Evolutionary conservation across 306 rosid species (phyloP).

Genomic region (Cyclanthera cordifolia): DNA sequence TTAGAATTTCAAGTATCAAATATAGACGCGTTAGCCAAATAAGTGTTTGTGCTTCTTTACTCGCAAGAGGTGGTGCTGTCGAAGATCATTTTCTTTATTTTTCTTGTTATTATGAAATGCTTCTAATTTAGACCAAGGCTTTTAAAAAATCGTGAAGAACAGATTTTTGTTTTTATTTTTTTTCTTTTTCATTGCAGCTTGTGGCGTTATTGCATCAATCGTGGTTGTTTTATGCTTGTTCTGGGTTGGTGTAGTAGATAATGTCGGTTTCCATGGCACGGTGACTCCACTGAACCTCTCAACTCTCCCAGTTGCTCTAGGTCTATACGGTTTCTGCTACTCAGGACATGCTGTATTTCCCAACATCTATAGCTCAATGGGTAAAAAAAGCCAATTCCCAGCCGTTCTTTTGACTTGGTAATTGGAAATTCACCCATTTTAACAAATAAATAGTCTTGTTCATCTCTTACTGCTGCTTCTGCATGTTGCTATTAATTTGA

Average conservation of each 20-base stretch:
- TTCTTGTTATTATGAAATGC: neutral
- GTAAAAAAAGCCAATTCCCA: constrained; percentile 58
- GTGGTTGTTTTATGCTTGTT: constrained; percentile 62
- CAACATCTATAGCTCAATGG: constrained; percentile 86
- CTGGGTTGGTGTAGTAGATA: constrained; percentile 64
- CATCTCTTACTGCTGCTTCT: neutral
- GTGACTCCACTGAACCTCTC: constrained; percentile 67
- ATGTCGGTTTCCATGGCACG: constrained; percentile 51
- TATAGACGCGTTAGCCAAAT: neutral
- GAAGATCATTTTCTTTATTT: neutral
- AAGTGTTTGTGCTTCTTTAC: too few species aligned
- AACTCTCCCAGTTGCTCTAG: constrained; percentile 81
- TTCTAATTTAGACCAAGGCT: neutral
- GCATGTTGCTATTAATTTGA: neutral
- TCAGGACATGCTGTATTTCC: constrained; percentile 98
- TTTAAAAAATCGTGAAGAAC: neutral
- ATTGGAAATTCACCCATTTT: constrained; percentile 1
- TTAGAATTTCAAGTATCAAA: neutral
- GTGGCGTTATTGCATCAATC: constrained; percentile 83
- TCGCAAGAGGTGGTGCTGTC: too few species aligned
- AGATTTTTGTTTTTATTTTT: too few species aligned
- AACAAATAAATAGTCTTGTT: neutral
- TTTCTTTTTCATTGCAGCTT: constrained; percentile 32
- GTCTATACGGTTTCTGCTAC: constrained; percentile 94
- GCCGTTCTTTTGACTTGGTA: constrained; percentile 72